These are phyloP conservation scores for Coemansia sp. DNA, from an alignment of 192 early-diverging fungal species.

Conservation along the genomic window DNA sequence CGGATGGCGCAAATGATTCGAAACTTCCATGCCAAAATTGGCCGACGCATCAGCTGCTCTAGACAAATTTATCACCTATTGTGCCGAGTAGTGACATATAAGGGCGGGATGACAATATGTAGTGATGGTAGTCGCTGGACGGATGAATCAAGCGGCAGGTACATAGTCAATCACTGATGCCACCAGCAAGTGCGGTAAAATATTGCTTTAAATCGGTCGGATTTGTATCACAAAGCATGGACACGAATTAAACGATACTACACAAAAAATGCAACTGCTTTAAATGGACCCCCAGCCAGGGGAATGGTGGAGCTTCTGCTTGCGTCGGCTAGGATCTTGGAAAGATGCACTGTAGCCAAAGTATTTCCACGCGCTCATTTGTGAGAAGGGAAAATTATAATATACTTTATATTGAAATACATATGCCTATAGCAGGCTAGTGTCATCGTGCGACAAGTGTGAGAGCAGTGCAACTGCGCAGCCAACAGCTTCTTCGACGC, in stretches of 20 bases:
- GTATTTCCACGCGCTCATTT: neutral
- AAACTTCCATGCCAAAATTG: neutral
- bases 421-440: neutral
- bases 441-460: neutral
- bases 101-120: neutral
- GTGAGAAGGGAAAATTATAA: neutral
- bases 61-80: neutral
- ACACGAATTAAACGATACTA: neutral
- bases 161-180: neutral
- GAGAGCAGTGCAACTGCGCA: neutral
- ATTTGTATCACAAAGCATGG: neutral
- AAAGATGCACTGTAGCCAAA: neutral
- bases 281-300: neutral
- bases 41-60: conserved; percentile 1
- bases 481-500: neutral
- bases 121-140: neutral
- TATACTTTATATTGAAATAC: neutral
- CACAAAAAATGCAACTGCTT: neutral
- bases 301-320: neutral
- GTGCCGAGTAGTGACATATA: neutral
- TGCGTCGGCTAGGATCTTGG: neutral
- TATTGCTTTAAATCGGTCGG: neutral
- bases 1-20: neutral
- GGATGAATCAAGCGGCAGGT: neutral
- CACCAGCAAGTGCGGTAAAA: neutral